phyloP scores from a whole-genome alignment of 2,329 filamentous ascomycete genomes.

The Fonsecaea nubica region DNA sequence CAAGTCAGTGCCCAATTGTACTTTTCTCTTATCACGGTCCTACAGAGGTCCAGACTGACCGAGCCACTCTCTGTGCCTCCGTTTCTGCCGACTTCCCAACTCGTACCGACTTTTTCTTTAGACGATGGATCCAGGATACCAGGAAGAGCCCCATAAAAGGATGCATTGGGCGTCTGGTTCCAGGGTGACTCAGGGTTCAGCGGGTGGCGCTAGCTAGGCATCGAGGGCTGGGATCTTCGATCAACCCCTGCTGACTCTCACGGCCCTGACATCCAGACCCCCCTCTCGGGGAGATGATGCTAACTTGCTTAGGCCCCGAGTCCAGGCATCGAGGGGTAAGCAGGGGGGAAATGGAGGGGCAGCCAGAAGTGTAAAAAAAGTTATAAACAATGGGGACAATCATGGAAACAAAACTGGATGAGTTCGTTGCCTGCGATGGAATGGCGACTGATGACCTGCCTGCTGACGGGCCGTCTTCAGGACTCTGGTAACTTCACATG shows the following conservation, averaged over 20 bases:
- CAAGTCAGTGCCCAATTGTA: slow-evolving; percentile 4
- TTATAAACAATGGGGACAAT: slow-evolving; percentile 12
- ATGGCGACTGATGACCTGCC: not conserved
- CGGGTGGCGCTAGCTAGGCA: slow-evolving; percentile 11
- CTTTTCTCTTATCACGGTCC: slow-evolving; percentile 12
- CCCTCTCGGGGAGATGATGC: not conserved
- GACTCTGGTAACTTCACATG: slow-evolving; percentile 22
- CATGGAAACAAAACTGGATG: slow-evolving; percentile 5
- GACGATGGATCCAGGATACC: not conserved
- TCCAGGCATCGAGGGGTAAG: slow-evolving; percentile 18
- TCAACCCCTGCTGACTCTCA: slow-evolving; percentile 9
- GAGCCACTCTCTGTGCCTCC: not conserved
- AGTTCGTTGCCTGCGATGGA: not conserved
- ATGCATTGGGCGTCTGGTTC: slow-evolving; percentile 9
- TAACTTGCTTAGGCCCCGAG: slow-evolving; percentile 5
- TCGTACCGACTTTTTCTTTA: not conserved
- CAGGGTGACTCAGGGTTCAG: slow-evolving; percentile 10
- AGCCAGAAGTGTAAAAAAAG: slow-evolving; percentile 7
- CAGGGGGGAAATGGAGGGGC: slow-evolving; percentile 6
- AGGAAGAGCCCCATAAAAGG: slow-evolving; percentile 11
- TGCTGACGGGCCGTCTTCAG: not conserved
- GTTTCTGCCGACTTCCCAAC: not conserved
- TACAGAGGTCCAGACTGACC: slow-evolving; percentile 17
- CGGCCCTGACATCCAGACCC: slow-evolving; percentile 4
- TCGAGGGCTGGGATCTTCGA: slow-evolving; percentile 14